These are phyloP conservation scores for Ophiostoma tasmaniense DNA, from an alignment of 2,329 filamentous ascomycete species.

Conservation along the genomic window DNA sequence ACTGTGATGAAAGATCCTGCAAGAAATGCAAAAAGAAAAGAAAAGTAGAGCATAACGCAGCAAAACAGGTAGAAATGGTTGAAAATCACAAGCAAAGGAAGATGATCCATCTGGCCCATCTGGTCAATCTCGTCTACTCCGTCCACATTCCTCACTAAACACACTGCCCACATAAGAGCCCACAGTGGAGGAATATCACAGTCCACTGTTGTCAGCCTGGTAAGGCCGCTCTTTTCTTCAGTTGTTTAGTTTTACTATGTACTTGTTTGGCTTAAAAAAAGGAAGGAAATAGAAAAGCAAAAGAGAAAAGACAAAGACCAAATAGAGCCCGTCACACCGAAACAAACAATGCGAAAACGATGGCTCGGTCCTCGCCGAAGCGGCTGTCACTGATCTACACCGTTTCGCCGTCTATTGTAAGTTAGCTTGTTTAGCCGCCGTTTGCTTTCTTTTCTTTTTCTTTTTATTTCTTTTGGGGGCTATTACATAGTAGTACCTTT, in stretches of 20 bases:
- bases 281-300: too few species aligned
- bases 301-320: background rate
- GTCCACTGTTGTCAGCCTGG: background rate
- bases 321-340: background rate
- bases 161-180: background rate
- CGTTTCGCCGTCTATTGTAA: background rate
- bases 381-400: slow-evolving; percentile 1
- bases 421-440: background rate
- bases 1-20: background rate
- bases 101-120: background rate
- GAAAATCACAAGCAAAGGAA: background rate
- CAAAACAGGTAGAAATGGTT: background rate
- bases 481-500: background rate
- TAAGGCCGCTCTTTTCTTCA: background rate
- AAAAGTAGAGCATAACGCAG: background rate
- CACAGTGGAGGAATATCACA: background rate
- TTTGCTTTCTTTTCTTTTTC: background rate
- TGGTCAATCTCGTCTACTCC: background rate
- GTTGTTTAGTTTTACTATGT: background rate
- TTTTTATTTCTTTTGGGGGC: background rate
- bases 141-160: background rate
- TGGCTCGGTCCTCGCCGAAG: background rate
- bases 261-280: too few species aligned
- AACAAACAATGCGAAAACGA: background rate
- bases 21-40: background rate